Evolutionary conservation across 805 yeast species (phyloP).

Genomic region (Candida arabinofermentans): DNA sequence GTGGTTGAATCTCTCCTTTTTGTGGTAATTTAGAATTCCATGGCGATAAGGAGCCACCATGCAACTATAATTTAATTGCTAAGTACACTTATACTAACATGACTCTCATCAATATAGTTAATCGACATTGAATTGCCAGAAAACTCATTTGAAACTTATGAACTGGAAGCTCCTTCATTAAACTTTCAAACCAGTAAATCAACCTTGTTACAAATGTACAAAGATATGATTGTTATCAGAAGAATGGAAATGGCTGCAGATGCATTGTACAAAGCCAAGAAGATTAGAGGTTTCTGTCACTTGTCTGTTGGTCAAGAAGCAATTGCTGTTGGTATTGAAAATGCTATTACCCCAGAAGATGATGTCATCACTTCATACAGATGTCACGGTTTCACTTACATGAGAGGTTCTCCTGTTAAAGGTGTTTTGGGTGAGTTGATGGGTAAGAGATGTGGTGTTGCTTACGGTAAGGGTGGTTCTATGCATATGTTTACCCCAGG

Average conservation of each 20-base stretch:
- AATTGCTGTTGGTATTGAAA: conserved; percentile 96
- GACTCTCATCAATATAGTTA: conserved; percentile 12
- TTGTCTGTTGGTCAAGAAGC: conserved; percentile 99
- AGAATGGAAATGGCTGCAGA: conserved; percentile 99
- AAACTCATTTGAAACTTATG: conserved; percentile 79
- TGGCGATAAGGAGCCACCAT: neutral
- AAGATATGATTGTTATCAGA: conserved; percentile 90
- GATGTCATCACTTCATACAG: conserved; percentile 94
- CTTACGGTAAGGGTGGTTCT: conserved; percentile 98
- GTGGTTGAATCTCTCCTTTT: no score
- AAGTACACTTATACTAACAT: conserved; percentile 1
- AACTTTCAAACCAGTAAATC: conserved; percentile 76
- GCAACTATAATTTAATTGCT: no score
- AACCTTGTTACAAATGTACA: conserved; percentile 85
- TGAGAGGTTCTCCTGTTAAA: conserved; percentile 92
- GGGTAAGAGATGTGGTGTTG: conserved; percentile 95
- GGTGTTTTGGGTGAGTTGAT: conserved; percentile 90
- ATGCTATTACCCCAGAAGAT: conserved; percentile 82
- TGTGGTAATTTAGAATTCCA: neutral
- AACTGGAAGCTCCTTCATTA: conserved; percentile 68
- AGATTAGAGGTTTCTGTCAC: conserved; percentile 98
- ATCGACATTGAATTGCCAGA: conserved; percentile 64
- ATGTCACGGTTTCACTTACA: conserved; percentile 97
- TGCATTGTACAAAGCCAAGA: conserved; percentile 96
- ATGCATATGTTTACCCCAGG: conserved; percentile 98